Percentiles rank a stretch among this genome's conserved stretches.
These are phyloP conservation scores for Magnaporthales sp. DNA, from an alignment of 2,329 filamentous ascomycete genomes.

Conservation along the genomic window DNA sequence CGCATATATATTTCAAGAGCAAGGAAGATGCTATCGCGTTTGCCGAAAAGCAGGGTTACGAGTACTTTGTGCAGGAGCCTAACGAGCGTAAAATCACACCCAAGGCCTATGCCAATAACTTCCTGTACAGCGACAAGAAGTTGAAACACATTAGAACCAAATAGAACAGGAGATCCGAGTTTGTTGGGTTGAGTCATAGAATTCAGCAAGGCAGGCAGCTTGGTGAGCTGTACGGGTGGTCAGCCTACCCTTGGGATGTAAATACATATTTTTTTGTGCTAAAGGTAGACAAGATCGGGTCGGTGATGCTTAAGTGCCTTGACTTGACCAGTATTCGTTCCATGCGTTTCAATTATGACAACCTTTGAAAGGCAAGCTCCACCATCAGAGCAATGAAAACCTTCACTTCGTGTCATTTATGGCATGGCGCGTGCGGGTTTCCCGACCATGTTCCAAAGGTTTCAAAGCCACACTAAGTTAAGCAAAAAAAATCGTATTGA, in stretches of 20 bases:
- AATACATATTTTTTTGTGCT: background rate
- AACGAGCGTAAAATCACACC: constrained; percentile 77
- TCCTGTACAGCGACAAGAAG: constrained; percentile 75
- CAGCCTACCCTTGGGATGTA: background rate
- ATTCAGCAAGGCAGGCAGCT: background rate
- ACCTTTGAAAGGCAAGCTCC: too few species aligned
- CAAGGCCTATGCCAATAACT: constrained; percentile 97
- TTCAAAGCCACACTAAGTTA: too few species aligned
- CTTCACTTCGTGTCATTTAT: background rate
- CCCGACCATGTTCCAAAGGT: too few species aligned
- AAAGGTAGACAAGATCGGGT: background rate
- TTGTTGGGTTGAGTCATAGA: background rate
- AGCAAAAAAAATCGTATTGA: too few species aligned
- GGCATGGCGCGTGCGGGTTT: background rate
- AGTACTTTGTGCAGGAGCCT: constrained; percentile 97
- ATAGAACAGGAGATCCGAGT: constrained; percentile 31
- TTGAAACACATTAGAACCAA: constrained; percentile 81
- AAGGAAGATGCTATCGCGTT: constrained; percentile 95
- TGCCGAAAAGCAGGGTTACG: constrained; percentile 97
- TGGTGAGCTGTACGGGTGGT: background rate
- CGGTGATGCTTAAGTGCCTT: background rate
- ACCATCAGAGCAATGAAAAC: background rate
- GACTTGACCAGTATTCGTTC: too few species aligned
- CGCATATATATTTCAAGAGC: constrained; percentile 77
- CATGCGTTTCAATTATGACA: too few species aligned